Percentiles rank a stretch among this genome's conserved stretches.
Evolutionary conservation across 164 flowering plant species (phyloP).

Genomic region (Brasenia schreberi): DNA sequence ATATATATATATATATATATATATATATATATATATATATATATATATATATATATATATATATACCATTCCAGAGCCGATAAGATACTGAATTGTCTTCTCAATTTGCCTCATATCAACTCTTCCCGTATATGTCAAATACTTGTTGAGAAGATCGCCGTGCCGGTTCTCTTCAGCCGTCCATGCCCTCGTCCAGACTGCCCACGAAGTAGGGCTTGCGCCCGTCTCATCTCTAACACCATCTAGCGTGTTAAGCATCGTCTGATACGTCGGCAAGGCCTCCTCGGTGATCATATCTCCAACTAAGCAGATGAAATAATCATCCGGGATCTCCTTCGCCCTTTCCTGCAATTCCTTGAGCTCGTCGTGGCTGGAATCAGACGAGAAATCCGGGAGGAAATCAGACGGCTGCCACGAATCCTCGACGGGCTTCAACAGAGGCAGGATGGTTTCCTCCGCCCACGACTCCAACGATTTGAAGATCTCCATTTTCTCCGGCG

Average conservation of each 20-base stretch:
- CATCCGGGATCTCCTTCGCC: slow-evolving; percentile 61
- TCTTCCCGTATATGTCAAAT: slow-evolving; percentile 51
- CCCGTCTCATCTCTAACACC: slow-evolving; percentile 63
- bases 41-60: too few species aligned
- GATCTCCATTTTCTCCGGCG: slow-evolving; percentile 55
- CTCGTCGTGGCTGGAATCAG: slow-evolving; percentile 47
- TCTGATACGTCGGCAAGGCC: slow-evolving; percentile 41
- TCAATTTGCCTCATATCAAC: slow-evolving; percentile 67
- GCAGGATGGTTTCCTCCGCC: slow-evolving; percentile 50
- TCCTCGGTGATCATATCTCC: slow-evolving; percentile 62
- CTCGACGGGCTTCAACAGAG: slow-evolving; percentile 54
- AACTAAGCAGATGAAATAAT: slow-evolving; percentile 53
- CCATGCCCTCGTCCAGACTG: slow-evolving; percentile 67
- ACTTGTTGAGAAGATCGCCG: slow-evolving; percentile 55
- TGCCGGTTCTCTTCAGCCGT: slow-evolving; percentile 59
- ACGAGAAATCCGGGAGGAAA: slow-evolving; percentile 55
- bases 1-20: slow-evolving; percentile 1
- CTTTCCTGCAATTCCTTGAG: slow-evolving; percentile 50
- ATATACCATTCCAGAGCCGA: slow-evolving; percentile 77
- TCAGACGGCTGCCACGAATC: slow-evolving; percentile 75
- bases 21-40: background rate
- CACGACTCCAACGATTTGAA: slow-evolving; percentile 52
- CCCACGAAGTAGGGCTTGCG: slow-evolving; percentile 70
- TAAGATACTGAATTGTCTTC: slow-evolving; percentile 63
- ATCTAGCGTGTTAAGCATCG: slow-evolving; percentile 52